Evolutionary conservation across 352 stramenopile genomes (phyloP).

Genomic region (Elongisporangium undulatum): DNA sequence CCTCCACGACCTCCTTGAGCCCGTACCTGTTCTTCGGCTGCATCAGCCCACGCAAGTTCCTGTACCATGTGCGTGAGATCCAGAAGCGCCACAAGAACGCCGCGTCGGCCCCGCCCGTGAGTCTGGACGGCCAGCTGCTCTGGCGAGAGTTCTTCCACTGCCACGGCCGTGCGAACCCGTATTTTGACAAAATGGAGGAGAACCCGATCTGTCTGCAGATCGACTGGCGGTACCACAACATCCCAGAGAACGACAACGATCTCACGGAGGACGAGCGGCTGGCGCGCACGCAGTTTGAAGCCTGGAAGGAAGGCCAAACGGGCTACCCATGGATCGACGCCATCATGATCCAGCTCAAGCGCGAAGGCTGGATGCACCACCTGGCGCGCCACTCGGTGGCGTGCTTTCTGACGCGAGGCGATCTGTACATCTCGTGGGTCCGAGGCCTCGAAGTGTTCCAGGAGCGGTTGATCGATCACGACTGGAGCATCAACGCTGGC

Average conservation of each 20-base stretch:
- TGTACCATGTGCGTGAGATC: slow-evolving; percentile 83
- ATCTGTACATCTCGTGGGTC: slow-evolving; percentile 96
- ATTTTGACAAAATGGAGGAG: slow-evolving; percentile 94
- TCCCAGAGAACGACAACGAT: slow-evolving; percentile 63
- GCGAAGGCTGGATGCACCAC: slow-evolving; percentile 90
- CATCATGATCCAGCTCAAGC: slow-evolving; percentile 92
- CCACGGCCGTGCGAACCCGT: slow-evolving; percentile 68
- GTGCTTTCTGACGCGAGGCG: slow-evolving; percentile 98
- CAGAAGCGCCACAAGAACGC: slow-evolving; percentile 61
- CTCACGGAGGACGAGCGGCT: slow-evolving; percentile 85
- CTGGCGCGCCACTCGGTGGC: slow-evolving; percentile 93
- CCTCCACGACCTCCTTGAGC: slow-evolving; percentile 95
- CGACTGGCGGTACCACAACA: slow-evolving; percentile 81
- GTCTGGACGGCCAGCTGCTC: slow-evolving; percentile 92
- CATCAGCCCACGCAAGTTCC: slow-evolving; percentile 89
- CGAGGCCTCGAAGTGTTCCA: slow-evolving; percentile 91
- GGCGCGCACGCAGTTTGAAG: slow-evolving; percentile 74
- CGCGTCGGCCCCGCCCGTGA: slow-evolving; percentile 86
- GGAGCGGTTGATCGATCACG: slow-evolving; percentile 93
- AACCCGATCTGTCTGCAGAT: slow-evolving; percentile 91
- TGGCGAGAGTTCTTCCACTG: slow-evolving; percentile 96
- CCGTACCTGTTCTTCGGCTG: slow-evolving; percentile 95
- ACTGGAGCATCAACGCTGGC: slow-evolving; percentile 96
- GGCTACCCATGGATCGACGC: slow-evolving; percentile 98
- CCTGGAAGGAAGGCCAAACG: slow-evolving; percentile 94